These are phyloP conservation scores for Dendrobium nobile DNA, from an alignment of 106 monocot genomes.

Conservation along the genomic window DNA sequence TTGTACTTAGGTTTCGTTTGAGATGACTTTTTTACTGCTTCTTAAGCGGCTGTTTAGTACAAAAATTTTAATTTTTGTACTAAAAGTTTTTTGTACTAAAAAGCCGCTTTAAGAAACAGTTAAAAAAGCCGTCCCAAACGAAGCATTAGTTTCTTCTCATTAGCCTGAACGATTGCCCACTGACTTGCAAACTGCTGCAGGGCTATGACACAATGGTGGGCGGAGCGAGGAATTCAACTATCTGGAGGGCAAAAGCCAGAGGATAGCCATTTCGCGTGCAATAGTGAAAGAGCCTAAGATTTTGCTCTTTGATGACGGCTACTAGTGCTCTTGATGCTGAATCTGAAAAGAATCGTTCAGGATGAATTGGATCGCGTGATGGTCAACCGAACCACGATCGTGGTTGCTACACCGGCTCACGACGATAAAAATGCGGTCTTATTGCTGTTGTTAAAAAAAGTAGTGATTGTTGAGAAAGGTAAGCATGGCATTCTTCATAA, in stretches of 20 bases:
- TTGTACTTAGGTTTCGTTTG: background rate
- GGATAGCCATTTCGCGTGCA: background rate
- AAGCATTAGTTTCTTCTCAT: background rate
- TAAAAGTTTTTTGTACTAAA: background rate
- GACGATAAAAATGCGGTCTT: slow-evolving; percentile 1
- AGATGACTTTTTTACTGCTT: background rate
- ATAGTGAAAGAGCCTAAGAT: slow-evolving; percentile 1
- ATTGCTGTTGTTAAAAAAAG: slow-evolving; percentile 5
- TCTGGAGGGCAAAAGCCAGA: slow-evolving; percentile 1
- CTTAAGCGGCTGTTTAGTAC: background rate
- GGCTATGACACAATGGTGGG: slow-evolving; percentile 8
- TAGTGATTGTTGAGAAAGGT: slow-evolving; percentile 1
- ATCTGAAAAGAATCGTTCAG: slow-evolving; percentile 7
- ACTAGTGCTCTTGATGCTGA: slow-evolving; percentile 6
- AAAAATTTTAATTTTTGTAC: too few relatives aligned
- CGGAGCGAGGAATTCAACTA: background rate
- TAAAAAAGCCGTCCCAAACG: background rate
- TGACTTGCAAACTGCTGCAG: background rate
- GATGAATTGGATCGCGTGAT: slow-evolving; percentile 3
- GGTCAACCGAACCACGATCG: background rate
- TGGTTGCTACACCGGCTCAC: slow-evolving; percentile 1
- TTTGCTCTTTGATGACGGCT: slow-evolving; percentile 4
- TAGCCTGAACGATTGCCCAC: background rate
- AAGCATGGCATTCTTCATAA: background rate
- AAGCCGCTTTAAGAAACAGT: background rate